Conservation (phyloP, 73 alveolate species). For the Tetrahymena thermophila region DNA sequence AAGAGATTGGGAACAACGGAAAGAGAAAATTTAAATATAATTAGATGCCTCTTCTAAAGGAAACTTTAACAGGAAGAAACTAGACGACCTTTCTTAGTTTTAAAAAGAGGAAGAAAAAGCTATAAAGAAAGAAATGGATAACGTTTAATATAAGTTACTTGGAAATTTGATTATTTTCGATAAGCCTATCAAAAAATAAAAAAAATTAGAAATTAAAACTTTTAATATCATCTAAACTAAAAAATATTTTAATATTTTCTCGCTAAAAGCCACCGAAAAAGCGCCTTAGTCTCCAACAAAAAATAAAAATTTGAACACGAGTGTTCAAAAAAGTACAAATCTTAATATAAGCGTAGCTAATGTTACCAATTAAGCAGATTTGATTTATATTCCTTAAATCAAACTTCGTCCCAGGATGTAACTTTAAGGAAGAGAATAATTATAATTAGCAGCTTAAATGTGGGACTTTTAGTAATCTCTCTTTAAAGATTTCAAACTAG, state of each 20-base stretch:
- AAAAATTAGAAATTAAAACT: not conserved
- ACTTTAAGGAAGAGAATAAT: not conserved
- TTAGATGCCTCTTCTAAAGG: not conserved
- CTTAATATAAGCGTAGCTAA: not conserved
- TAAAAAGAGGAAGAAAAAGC: not conserved
- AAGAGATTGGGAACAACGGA: not conserved
- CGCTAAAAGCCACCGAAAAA: not conserved
- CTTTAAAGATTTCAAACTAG: conserved; percentile 62
- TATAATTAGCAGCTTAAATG: conserved; percentile 12
- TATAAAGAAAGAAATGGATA: not conserved
- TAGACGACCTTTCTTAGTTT: not conserved
- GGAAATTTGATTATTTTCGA: not conserved
- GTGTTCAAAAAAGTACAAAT: not conserved
- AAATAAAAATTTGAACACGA: too few relatives aligned
- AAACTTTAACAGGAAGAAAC: not conserved
- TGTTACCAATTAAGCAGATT: not conserved
- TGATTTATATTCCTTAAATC: not conserved
- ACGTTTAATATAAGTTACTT: not conserved
- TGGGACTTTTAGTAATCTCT: conserved; percentile 67
- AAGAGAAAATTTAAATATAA: not conserved
- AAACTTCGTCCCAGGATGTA: not conserved
- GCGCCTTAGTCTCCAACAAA: not conserved
- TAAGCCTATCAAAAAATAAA: not conserved
- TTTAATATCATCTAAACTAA: not conserved
- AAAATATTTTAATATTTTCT: not conserved